phyloP scores from a whole-genome alignment of 2,329 filamentous ascomycete genomes.

The Paecilomyces dactylethromorphus region DNA sequence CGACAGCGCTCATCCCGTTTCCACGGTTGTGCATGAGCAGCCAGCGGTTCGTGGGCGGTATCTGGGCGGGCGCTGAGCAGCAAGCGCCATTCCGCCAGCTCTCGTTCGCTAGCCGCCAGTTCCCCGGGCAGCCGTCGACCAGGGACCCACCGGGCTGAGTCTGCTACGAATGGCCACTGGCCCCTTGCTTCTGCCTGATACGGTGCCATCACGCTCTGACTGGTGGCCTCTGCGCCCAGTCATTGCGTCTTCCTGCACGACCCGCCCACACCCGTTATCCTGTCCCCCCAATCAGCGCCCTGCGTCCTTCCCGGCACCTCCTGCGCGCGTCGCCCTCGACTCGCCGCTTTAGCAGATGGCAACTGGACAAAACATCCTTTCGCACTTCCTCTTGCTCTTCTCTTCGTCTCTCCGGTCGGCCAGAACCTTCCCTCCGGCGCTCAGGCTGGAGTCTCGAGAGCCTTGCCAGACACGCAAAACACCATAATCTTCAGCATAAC shows the following conservation, averaged over 20 bases:
- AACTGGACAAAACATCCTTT: conserved; percentile 28
- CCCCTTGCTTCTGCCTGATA: conserved; percentile 16
- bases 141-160: not conserved
- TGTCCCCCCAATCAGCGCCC: conserved; percentile 20
- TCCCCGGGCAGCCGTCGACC: conserved; percentile 4
- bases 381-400: conserved; percentile 9
- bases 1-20: conserved; percentile 16
- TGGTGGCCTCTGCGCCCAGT: conserved; percentile 11
- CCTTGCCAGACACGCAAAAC: not conserved
- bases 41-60: conserved; percentile 16
- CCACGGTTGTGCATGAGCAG: conserved; percentile 15
- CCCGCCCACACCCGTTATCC: conserved; percentile 9
- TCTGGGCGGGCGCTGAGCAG: conserved; percentile 10
- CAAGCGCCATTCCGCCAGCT: conserved; percentile 14
- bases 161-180: conserved; percentile 12
- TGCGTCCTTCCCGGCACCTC: conserved; percentile 17
- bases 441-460: not conserved
- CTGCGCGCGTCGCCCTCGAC: conserved; percentile 20
- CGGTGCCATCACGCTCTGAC: conserved; percentile 12
- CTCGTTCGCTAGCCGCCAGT: conserved; percentile 13
- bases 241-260: conserved; percentile 20
- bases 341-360: conserved; percentile 28
- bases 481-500: not conserved
- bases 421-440: not conserved
- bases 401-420: conserved; percentile 9